Evolutionary conservation across 2,329 filamentous ascomycete species (phyloP), one percentile per base, ranked within the genome.

Genomic region (Teratosphaeria gauchensis): DNA sequence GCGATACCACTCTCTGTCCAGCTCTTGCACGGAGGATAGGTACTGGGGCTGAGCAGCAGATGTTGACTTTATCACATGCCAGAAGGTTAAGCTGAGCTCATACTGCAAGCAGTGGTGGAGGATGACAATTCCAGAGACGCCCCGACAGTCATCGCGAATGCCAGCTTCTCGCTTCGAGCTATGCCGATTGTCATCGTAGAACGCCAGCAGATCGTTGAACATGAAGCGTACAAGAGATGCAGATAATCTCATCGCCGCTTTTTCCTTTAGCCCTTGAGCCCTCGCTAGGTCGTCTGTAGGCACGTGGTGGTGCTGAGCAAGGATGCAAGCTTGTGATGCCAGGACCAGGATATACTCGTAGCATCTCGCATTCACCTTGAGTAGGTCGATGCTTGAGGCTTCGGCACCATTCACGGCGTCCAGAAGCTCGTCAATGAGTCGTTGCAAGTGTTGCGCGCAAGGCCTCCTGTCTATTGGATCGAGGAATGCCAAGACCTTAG

Each of bases 401-500:
- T 21, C n/a, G 9, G 42, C 5, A 42, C 32, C 21, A 12, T 9
- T 9, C 8, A 57, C 12, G 12, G 14, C 30, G 9, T 68, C 66
- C 2, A 67, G 61, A 4, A 76, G 51, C 3, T 71, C 67, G 51
- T 77, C 71, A 35, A 75, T 68, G 14, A 80, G 60, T n/a, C 71
- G 69, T 16, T 69, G 69, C 53, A 80, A 67, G 58, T 74, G 75
- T 19, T 69, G 64, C 3, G 78, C 70, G 62, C 79, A 84, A 4
- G 71, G 68, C 30, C 64, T 69, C 19, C 82, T 77, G 65, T 84
- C 82, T 19, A 84, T 71, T 0, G 78, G 72, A 65, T 85, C 82
- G 32, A 77, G 71, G 62, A 84, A 84, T 51, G 74, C 74, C 2
- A 85, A 64, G 51, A 72, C 72, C 3, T 75, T 72, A 8, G 77